A percentile compares a stretch with the other conserved stretches of the same genome.
Conservation (phyloP, 257 asterid species). For the Nicotiana benthamiana region DNA sequence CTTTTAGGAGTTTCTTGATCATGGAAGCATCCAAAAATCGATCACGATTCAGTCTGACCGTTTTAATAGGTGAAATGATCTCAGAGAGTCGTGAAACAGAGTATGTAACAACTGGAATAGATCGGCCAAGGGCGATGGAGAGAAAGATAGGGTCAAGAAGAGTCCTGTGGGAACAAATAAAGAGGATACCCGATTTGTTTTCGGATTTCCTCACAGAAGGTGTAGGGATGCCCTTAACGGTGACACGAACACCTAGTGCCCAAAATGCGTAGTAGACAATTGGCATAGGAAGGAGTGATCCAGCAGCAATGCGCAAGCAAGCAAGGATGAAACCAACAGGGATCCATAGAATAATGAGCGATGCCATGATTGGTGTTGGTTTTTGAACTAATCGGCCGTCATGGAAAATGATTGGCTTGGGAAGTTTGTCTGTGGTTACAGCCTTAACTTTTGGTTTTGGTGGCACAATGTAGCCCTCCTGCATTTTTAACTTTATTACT, state of each 20-base stretch:
- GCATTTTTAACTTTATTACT: neutral
- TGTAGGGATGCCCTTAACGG: constrained; percentile 46
- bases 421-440: constrained; percentile 40
- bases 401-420: constrained; percentile 54
- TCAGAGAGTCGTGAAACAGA: constrained; percentile 67
- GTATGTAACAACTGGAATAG: constrained; percentile 61
- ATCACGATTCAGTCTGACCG: constrained; percentile 34
- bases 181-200: constrained; percentile 44
- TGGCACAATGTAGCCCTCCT: constrained; percentile 51
- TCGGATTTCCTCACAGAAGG: constrained; percentile 23
- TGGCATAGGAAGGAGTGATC: constrained; percentile 54
- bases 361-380: constrained; percentile 42
- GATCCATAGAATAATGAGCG: constrained; percentile 48
- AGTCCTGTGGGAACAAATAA: constrained; percentile 55
- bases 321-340: constrained; percentile 52
- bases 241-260: constrained; percentile 56
- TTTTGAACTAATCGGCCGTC: constrained; percentile 55
- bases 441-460: constrained; percentile 39
- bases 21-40: constrained; percentile 22
- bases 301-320: constrained; percentile 47
- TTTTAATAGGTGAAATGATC: constrained; percentile 53
- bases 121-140: constrained; percentile 57
- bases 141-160: constrained; percentile 58
- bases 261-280: constrained; percentile 43
- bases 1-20: constrained; percentile 22